phyloP scores from a whole-genome alignment of 2,329 filamentous ascomycete species.

The Fusarium penzigii region DNA sequence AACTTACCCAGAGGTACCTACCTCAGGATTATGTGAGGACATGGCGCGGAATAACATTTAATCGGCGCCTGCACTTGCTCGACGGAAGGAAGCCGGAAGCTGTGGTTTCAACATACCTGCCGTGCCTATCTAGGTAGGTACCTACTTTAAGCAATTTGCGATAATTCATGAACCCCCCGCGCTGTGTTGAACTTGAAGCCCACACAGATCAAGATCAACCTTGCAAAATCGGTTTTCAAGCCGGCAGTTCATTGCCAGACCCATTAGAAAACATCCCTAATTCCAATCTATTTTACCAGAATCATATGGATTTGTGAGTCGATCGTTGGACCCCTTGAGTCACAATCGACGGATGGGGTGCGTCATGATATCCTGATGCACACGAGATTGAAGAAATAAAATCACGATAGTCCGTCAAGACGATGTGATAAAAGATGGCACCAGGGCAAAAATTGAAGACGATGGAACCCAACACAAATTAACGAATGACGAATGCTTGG shows the following conservation, averaged over 20 bases:
- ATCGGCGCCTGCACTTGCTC: too few species aligned
- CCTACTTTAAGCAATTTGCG: too few species aligned
- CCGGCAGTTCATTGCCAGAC: not conserved
- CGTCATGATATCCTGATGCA: not conserved
- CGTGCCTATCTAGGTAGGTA: too few species aligned
- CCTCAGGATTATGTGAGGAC: not conserved
- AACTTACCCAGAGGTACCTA: not conserved
- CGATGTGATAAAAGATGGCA: not conserved
- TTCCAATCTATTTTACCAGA: not conserved
- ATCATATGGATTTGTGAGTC: not conserved
- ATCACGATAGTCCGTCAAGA: not conserved
- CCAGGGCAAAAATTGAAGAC: not conserved
- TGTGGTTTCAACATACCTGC: too few species aligned
- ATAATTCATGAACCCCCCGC: too few species aligned
- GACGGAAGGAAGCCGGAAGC: not conserved
- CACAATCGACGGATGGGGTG: not conserved
- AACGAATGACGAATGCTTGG: too few species aligned
- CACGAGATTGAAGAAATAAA: not conserved
- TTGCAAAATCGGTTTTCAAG: too few species aligned
- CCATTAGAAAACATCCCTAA: not conserved
- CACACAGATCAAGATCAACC: not conserved
- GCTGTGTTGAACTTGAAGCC: too few species aligned
- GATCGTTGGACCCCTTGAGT: not conserved
- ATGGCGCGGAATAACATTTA: not conserved
- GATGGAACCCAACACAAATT: not conserved